A percentile compares a stretch with the other conserved stretches of the same genome.
These are phyloP conservation scores for Botryobasidium botryosum DNA, from an alignment of 768 basidiomycete species.

Conservation along the genomic window DNA sequence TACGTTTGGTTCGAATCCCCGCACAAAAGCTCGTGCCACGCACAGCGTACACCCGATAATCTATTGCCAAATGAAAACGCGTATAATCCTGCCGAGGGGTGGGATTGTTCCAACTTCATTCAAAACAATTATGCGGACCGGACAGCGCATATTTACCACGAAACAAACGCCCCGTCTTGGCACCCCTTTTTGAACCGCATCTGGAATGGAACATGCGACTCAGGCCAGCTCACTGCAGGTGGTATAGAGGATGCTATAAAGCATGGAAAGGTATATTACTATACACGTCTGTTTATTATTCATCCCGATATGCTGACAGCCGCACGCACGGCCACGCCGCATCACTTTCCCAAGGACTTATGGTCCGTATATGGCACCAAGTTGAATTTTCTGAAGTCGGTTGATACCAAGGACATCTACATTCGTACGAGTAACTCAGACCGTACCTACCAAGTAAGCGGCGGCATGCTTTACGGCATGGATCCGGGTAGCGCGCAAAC, in stretches of 20 bases:
- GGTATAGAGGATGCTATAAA: constrained; percentile 27
- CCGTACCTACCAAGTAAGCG: constrained; percentile 32
- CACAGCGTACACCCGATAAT: constrained; percentile 33
- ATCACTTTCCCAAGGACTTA: constrained; percentile 25
- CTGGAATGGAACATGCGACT: constrained; percentile 33
- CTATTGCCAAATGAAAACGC: constrained; percentile 28
- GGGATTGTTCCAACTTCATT: constrained; percentile 26
- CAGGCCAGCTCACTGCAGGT: constrained; percentile 30
- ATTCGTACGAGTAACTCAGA: constrained; percentile 29
- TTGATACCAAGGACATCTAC: constrained; percentile 24
- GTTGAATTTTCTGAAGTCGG: constrained; percentile 23
- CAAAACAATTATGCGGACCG: constrained; percentile 25
- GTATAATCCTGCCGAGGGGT: constrained; percentile 24
- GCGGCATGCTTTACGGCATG: constrained; percentile 31
- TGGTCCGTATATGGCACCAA: constrained; percentile 27
- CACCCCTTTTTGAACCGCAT: constrained; percentile 30
- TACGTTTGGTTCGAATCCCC: not conserved
- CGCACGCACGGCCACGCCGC: not conserved
- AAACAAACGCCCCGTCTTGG: constrained; percentile 23
- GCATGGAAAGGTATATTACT: constrained; percentile 25
- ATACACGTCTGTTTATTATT: not conserved
- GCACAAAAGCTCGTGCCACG: not conserved
- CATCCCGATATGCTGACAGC: too few species aligned
- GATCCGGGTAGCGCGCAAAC: constrained; percentile 20
- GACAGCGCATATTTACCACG: constrained; percentile 25